Evolutionary conservation across 805 yeast genomes (phyloP).

Genomic region (Kluyveromyces wickerhamii): DNA sequence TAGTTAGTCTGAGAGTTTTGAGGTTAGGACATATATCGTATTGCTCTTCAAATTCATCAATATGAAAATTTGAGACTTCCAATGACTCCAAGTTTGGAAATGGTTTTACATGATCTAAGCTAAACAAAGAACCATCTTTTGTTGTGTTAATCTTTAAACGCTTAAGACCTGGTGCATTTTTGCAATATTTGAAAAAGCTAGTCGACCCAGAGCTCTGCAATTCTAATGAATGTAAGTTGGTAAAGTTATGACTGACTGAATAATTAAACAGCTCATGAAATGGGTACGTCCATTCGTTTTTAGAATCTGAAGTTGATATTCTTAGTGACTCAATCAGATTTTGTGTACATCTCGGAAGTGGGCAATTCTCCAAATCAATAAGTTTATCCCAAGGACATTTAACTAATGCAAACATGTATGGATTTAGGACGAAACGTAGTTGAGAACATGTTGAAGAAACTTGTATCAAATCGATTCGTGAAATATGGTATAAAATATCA

Average conservation of each 20-base stretch:
- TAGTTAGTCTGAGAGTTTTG: slow-evolving; percentile 26
- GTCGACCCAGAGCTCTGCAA: slow-evolving; percentile 27
- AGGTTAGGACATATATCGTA: slow-evolving; percentile 18
- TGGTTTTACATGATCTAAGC: slow-evolving; percentile 36
- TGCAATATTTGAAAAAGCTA: slow-evolving; percentile 30
- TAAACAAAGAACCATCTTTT: slow-evolving; percentile 28
- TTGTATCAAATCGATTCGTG: slow-evolving; percentile 12
- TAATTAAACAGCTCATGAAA: slow-evolving; percentile 19
- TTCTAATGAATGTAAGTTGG: slow-evolving; percentile 18
- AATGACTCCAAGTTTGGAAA: slow-evolving; percentile 31
- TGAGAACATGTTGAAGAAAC: slow-evolving; percentile 9
- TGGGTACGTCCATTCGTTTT: slow-evolving; percentile 31
- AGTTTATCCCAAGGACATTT: slow-evolving; percentile 13
- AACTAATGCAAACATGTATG: slow-evolving; percentile 11
- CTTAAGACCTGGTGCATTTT: slow-evolving; percentile 9
- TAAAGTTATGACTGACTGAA: slow-evolving; percentile 8
- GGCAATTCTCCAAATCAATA: slow-evolving; percentile 6
- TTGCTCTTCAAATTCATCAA: slow-evolving; percentile 35
- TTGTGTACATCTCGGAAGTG: slow-evolving; percentile 16
- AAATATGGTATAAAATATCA: slow-evolving; percentile 6
- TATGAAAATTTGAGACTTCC: slow-evolving; percentile 34
- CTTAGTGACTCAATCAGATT: slow-evolving; percentile 10
- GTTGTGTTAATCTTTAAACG: slow-evolving; percentile 18
- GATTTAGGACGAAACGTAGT: slow-evolving; percentile 10
- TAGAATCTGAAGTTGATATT: slow-evolving; percentile 24